A percentile compares a stretch with the other conserved stretches of the same genome.
Conservation (phyloP, 768 basidiomycete species). For the Pleurotus eryngii region DNA sequence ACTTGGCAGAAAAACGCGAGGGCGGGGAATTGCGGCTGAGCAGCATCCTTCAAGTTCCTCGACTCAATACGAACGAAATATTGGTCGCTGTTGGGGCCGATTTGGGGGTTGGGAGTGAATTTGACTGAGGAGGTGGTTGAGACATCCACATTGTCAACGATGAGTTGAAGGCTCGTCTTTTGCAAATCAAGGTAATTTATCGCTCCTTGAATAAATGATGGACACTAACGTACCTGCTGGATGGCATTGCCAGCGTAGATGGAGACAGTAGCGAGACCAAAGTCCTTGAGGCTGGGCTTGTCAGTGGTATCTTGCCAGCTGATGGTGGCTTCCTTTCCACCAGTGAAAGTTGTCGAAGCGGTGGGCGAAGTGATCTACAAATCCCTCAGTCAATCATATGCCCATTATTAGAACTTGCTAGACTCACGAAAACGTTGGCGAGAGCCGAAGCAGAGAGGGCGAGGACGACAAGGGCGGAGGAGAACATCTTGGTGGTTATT, state of each 20-base stretch:
- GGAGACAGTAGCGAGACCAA: constrained; percentile 49
- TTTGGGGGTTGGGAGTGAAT: constrained; percentile 49
- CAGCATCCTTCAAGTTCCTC: constrained; percentile 44
- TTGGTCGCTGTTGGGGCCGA: constrained; percentile 51
- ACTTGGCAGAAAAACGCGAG: constrained; percentile 78
- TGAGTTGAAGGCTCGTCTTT: constrained; percentile 54
- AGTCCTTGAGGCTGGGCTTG: constrained; percentile 44
- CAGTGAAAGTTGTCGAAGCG: constrained; percentile 39
- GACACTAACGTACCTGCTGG: constrained; percentile 48
- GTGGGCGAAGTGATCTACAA: constrained; percentile 58
- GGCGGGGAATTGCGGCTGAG: constrained; percentile 49
- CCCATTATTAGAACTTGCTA: background rate
- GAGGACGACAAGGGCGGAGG: constrained; percentile 43
- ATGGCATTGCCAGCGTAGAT: constrained; percentile 62
- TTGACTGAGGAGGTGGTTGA: constrained; percentile 38
- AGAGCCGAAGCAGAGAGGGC: constrained; percentile 50
- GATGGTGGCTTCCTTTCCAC: constrained; percentile 47
- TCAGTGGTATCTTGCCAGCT: constrained; percentile 57
- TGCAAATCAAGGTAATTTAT: background rate
- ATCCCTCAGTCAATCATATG: background rate
- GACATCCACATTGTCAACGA: constrained; percentile 50
- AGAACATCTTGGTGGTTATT: constrained; percentile 44
- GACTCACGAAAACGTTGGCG: constrained; percentile 52
- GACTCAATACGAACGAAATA: constrained; percentile 85
- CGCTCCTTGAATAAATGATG: background rate